Evolutionary conservation across 208 protist genomes (phyloP).

Genomic region (Trypanosoma platydactyli): DNA sequence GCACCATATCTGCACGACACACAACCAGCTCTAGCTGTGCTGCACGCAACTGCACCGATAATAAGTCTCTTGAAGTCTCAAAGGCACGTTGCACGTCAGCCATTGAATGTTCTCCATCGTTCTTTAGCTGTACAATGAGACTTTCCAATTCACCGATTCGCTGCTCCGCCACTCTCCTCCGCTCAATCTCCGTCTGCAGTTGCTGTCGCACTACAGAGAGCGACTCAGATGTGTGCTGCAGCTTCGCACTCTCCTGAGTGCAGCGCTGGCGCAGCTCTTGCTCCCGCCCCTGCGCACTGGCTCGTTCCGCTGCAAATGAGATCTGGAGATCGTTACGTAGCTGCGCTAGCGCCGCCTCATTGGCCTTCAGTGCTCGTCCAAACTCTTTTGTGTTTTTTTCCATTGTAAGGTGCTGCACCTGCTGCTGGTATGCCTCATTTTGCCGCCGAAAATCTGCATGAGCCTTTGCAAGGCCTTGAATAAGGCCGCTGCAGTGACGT

Average conservation of each 20-base stretch:
- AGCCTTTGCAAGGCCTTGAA: conserved; percentile 6
- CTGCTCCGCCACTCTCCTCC: conserved; percentile 3
- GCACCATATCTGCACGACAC: conserved; percentile 8
- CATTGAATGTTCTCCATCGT: background rate
- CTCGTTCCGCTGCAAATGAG: conserved; percentile 20
- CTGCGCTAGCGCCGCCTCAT: conserved; percentile 34
- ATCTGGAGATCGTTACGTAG: conserved; percentile 23
- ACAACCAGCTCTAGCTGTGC: conserved; percentile 1
- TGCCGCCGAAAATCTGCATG: conserved; percentile 22
- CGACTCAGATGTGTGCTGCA: conserved; percentile 3
- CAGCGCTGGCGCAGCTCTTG: conserved; percentile 34
- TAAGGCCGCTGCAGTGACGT: conserved; percentile 13
- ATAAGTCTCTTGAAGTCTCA: conserved; percentile 28
- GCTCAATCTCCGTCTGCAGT: conserved; percentile 21
- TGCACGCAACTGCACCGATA: background rate
- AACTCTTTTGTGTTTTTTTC: conserved; percentile 16
- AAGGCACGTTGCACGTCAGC: conserved; percentile 40
- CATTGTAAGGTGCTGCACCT: conserved; percentile 14
- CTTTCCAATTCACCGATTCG: background rate
- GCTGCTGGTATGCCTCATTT: conserved; percentile 5
- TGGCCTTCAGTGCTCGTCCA: conserved; percentile 20
- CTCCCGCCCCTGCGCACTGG: conserved; percentile 18
- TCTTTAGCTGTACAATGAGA: background rate
- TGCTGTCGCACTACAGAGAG: conserved; percentile 1
- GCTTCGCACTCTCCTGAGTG: conserved; percentile 1